Base-by-base conservation (phyloP, 768 basidiomycete genomes). In the Pulveroboletus sp. region DNA sequence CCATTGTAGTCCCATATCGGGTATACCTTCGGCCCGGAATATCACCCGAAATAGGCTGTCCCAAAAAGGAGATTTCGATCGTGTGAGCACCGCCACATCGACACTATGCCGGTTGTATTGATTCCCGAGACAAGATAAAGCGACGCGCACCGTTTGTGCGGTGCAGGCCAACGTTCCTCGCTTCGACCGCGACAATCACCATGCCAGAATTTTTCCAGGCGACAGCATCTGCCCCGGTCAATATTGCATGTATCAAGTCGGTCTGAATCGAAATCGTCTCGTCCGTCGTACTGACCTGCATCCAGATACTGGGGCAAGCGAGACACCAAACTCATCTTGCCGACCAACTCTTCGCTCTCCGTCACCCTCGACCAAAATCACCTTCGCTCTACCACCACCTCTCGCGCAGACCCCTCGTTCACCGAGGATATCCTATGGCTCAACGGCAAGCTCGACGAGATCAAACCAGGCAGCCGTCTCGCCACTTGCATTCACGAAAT, bases 281-380 rank as follows among this genome's bases (percentile, higher is more conserved):
- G 47, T 47, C 24, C 21, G 8, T 43, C 33, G 8, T 39, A 54
- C 47, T 56, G 38, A 55, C 33, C 38, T 37, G 15, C n/a, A 48
- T 52, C 41, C 64, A 94, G 89, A 68, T 98, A 98, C 77, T 99
- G 96, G 96, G 96, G 96, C 56, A 99, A 99, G 71, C 89, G 96
- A 54, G 89, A 97, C 71, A 94, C 92, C 4, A 80, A 85, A 59
- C 82, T 98, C 56, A 97, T 97, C 66, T 76, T 99, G 50, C 96
- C 96, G 39, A 97, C 93, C 56, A 99, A 99, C 72, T 92, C 93
- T 0, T 98, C 95, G 9, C 81, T 99, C n/a, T 97, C 94, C 7
- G 90, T 98, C 42, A 98, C 96, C 3, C 86, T 99, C 55, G 87
- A 87, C 62, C 96, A 98, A 70, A 93, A 98, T 71, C 89, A 98